A percentile compares a stretch with the other conserved stretches of the same genome.
These are phyloP conservation scores for Globisporangium solare DNA, from an alignment of 352 stramenopile species.

Conservation along the genomic window DNA sequence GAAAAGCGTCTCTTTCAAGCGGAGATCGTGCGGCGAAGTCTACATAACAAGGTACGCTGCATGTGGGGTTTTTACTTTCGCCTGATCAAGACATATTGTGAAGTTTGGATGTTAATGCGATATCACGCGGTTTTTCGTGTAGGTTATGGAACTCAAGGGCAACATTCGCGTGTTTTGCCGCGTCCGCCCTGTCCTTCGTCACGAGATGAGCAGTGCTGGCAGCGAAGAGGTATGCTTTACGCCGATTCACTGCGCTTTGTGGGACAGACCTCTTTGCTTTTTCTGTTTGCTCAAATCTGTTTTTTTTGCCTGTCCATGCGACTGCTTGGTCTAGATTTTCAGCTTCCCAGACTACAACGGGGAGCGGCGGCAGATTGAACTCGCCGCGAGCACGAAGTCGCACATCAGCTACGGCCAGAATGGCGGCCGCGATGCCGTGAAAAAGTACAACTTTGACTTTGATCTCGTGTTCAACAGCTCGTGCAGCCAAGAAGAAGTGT, in stretches of 20 bases:
- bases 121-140: background rate
- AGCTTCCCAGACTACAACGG: slow-evolving; percentile 64
- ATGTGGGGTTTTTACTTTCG: too few species aligned
- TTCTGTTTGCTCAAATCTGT: background rate
- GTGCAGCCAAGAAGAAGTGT: slow-evolving; percentile 94
- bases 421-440: slow-evolving; percentile 41
- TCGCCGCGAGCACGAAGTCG: slow-evolving; percentile 52
- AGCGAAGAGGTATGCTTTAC: slow-evolving; percentile 38
- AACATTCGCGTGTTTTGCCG: slow-evolving; percentile 97
- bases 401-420: slow-evolving; percentile 76
- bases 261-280: background rate
- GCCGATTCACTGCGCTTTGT: background rate
- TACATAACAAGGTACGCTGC: slow-evolving; percentile 79
- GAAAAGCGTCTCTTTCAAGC: slow-evolving; percentile 52
- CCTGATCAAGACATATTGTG: too few species aligned
- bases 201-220: slow-evolving; percentile 41
- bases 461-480: slow-evolving; percentile 95
- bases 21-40: slow-evolving; percentile 66
- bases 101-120: background rate
- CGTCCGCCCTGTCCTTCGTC: slow-evolving; percentile 83
- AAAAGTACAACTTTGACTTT: slow-evolving; percentile 95
- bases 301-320: background rate
- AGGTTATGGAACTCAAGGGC: slow-evolving; percentile 95
- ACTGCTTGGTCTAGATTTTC: slow-evolving; percentile 44
- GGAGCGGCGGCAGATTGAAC: slow-evolving; percentile 68